Base-by-base conservation (phyloP, 768 basidiomycete species). In the Termitomyces sp. region DNA sequence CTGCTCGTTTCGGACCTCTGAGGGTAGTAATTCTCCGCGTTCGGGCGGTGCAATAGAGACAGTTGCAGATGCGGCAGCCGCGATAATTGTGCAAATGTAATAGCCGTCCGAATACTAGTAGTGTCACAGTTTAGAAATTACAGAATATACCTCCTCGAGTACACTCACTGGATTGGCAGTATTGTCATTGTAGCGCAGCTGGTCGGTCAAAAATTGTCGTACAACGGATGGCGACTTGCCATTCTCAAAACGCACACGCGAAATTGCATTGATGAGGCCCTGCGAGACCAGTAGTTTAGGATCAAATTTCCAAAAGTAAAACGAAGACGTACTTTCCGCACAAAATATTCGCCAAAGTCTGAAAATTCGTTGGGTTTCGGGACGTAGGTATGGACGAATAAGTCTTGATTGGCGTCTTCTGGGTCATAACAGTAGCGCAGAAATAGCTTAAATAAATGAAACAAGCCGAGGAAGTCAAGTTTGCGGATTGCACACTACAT, bases 361-460 rank as follows among this genome's bases (percentile, higher is more conserved):
- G 87, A 83, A 69, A 98, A 98, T 64, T 97, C 89, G 67, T 98
- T 98, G 16, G 95, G 92, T 63, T 91, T 87, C 1, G 95, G 95
- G n/a, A 95, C 90, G 69, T 91, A 95, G 40, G 85, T 89, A 68
- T 94, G 90, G 7, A 77, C 78, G 69, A 96, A 95, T 6, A 95
- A 77, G 66, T 95, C 91, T 67, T 91, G 89, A 58, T 82, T 86
- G 17, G 78, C 71, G 60, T 93, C 90, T 67, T 91, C 86, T 0
- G 92, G 90, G 21, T 95, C 91, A 67, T 95, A 96, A 62, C 89
- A 97, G 65, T 95, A 87, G 23, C 89, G 84, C 44, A 95, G 77
- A 71, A 95, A 97, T 25, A 98, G 80, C 71, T 98, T 99, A 79
- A 97, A 92, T 32, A 99, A 82, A 69, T 96, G 92, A 73, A 98